A percentile compares a stretch with the other conserved stretches of the same genome.
These are phyloP conservation scores for Blastobotrys illinoisensis DNA, from an alignment of 1,139 yeast species.

Conservation along the genomic window DNA sequence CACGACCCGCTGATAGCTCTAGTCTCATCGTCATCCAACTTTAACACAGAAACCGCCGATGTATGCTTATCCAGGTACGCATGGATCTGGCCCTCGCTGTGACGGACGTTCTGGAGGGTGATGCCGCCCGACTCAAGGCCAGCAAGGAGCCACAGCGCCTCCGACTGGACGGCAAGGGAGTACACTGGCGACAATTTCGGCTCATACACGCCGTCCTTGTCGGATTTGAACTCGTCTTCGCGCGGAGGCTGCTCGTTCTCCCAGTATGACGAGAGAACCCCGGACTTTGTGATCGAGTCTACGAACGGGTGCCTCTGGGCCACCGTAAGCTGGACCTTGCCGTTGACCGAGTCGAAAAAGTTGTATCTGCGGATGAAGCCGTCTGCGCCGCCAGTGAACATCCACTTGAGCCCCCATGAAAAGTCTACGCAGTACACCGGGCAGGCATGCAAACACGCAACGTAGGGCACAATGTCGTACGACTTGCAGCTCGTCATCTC, in stretches of 20 bases:
- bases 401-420: conserved; percentile 79
- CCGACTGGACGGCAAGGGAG: conserved; percentile 75
- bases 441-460: conserved; percentile 39
- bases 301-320: conserved; percentile 87
- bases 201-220: conserved; percentile 37
- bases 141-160: conserved; percentile 78
- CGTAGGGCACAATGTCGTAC: conserved; percentile 40
- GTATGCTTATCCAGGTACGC: conserved; percentile 71
- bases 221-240: conserved; percentile 43
- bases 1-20: conserved; percentile 78
- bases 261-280: conserved; percentile 83
- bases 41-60: conserved; percentile 68
- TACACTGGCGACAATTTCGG: conserved; percentile 71
- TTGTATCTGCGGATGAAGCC: conserved; percentile 90
- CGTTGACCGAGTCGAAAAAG: conserved; percentile 77
- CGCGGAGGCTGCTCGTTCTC: conserved; percentile 84
- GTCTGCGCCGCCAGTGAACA: conserved; percentile 94
- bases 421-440: conserved; percentile 68
- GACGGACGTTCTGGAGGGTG: conserved; percentile 72
- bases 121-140: conserved; percentile 87
- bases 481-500: conserved; percentile 16
- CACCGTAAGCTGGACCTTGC: conserved; percentile 83
- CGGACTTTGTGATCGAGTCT: conserved; percentile 78
- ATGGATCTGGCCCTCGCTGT: conserved; percentile 75
- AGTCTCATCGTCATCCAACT: conserved; percentile 55